Conservation (phyloP, 1,139 yeast genomes). For the Geotrichum klebahnii region DNA sequence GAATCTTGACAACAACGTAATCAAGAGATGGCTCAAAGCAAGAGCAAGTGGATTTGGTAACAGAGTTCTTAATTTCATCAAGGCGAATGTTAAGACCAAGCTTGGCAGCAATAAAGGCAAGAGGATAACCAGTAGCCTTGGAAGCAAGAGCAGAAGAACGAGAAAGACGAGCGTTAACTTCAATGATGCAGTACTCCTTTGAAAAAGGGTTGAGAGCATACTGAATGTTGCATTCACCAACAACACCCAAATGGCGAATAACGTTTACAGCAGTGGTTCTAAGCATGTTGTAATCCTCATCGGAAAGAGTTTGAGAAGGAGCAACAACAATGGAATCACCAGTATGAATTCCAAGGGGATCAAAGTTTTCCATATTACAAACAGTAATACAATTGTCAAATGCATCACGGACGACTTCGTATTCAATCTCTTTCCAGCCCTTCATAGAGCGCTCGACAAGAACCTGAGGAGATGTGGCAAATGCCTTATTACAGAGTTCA, state of each 20-base stretch:
- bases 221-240: constrained; percentile 98
- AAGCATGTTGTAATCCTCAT: constrained; percentile 96
- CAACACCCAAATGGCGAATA: constrained; percentile 96
- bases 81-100: constrained; percentile 89
- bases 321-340: constrained; percentile 99
- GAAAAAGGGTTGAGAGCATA: constrained; percentile 88
- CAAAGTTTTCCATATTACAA: constrained; percentile 98
- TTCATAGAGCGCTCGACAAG: constrained; percentile 93
- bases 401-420: constrained; percentile 96
- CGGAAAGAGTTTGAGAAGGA: constrained; percentile 94
- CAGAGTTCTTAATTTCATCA: constrained; percentile 90
- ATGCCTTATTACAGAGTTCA: constrained; percentile 83
- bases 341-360: constrained; percentile 96
- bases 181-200: constrained; percentile 92
- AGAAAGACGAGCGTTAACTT: constrained; percentile 94
- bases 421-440: constrained; percentile 99
- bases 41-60: constrained; percentile 92
- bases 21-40: constrained; percentile 96
- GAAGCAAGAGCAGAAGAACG: constrained; percentile 97
- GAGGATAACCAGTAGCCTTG: constrained; percentile 97
- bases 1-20: constrained; percentile 94
- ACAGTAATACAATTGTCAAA: constrained; percentile 97
- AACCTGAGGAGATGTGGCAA: constrained; percentile 94
- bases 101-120: constrained; percentile 98
- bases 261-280: constrained; percentile 96